phyloP scores from a whole-genome alignment of 345 rosid species.

The Eucalyptus pumila region DNA sequence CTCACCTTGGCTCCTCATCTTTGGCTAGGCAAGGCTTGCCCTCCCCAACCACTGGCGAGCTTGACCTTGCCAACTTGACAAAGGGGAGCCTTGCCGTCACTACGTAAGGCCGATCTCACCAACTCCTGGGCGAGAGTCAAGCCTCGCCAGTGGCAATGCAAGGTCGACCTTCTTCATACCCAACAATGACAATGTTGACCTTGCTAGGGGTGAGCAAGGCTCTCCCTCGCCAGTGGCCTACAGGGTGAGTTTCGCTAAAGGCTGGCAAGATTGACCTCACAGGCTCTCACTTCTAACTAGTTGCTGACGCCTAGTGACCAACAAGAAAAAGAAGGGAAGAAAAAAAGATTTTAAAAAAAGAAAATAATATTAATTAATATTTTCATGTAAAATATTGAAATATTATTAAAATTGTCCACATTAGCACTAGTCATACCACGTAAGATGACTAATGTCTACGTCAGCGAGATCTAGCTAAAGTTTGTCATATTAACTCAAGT shows the following conservation, averaged over 20 bases:
- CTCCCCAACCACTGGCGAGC: neutral
- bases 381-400: too few relatives aligned
- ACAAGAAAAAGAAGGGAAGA: neutral
- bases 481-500: too few relatives aligned
- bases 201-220: neutral
- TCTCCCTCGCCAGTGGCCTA: accelerated
- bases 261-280: accelerated
- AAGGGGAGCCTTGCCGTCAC: neutral
- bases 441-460: neutral
- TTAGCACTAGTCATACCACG: accelerated
- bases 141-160: accelerated
- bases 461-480: accelerated
- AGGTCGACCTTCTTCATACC: neutral
- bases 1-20: neutral
- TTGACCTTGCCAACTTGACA: accelerated
- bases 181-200: neutral
- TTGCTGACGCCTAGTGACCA: accelerated
- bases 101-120: accelerated
- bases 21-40: neutral
- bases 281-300: neutral
- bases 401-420: too few relatives aligned
- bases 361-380: too few relatives aligned
- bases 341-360: accelerated
- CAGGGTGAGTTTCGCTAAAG: accelerated
- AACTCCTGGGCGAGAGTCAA: accelerated